Evolutionary conservation across 371 early-diverging fungal species (phyloP), one percentile per base, ranked within the genome.

Genomic region (Umbelopsis sp.): DNA sequence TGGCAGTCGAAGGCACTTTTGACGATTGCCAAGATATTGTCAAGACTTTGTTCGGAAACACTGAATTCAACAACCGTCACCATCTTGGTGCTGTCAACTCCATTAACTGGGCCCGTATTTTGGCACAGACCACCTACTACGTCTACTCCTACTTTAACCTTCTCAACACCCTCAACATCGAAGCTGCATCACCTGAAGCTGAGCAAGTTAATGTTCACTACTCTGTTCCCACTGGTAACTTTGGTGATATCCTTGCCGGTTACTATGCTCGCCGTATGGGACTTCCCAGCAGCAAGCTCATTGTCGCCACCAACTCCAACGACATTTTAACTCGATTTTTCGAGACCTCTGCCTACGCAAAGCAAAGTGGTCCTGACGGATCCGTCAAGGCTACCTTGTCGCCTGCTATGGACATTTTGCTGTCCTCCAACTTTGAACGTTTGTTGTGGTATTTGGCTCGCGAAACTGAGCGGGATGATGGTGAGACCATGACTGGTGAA

Each of bases 101-200:
- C n/a, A 98, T 98, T 86, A 98, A 98, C 86, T 96, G 96, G 96
- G 98, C 97, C 4, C 90, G 98, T 67, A 98, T 98, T 66, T 84
- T 98, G 63, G 97, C 95, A 10, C 98, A 98, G 80, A 97, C 91
- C 50, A 88, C 90, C 25, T 98, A 98, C 83, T 98, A 98, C 82
- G 96, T 97, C 84, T 86, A 94, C 73, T 87, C 98, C 20, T 98
- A 94, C 83, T 94, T 97, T 72, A 63, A 79, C 4, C 77, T 92
- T 37, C 78, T 87, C 32, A 86, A 88, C 25, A 76, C 81, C 12
- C 84, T 88, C 69, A 84, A 87, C 72, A 76, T 87, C 53, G 75
- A 75, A 41, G 81, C 87, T 38, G 84, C 80, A 20, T 84, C 87
- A 7, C 65, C 72, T 14, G 76, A 72, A 63, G 82, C 81, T 2